Evolutionary conservation across 2,329 filamentous ascomycete species (phyloP).

Genomic region (Fusarium siculi): DNA sequence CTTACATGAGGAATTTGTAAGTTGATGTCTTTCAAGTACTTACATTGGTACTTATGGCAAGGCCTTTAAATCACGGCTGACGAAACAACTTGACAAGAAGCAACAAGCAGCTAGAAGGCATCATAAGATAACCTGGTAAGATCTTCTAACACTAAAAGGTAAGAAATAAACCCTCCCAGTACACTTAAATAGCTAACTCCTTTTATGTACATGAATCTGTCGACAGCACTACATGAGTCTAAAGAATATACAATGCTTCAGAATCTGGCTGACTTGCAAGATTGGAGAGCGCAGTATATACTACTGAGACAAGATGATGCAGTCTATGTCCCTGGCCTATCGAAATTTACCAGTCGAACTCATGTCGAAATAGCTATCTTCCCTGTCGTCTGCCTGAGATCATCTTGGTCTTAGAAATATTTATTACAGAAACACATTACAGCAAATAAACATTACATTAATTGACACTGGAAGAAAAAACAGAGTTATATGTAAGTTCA

Average conservation of each 20-base stretch:
- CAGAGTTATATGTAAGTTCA: background rate
- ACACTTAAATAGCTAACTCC: background rate
- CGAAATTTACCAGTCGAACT: background rate
- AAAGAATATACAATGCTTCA: background rate
- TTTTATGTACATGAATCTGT: background rate
- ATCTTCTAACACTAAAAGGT: rapidly evolving
- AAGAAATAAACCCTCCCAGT: rapidly evolving
- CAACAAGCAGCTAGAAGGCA: rapidly evolving
- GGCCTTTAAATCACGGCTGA: rapidly evolving
- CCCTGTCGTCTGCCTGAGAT: background rate
- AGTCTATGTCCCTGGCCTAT: background rate
- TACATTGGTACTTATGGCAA: background rate
- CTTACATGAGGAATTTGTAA: background rate
- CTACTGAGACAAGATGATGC: background rate
- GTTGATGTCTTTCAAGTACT: background rate
- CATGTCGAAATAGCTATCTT: too few relatives aligned
- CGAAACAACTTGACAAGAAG: background rate
- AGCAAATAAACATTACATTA: background rate
- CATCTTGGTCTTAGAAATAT: background rate
- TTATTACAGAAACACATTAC: background rate
- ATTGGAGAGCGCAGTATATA: background rate
- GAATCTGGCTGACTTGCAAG: background rate
- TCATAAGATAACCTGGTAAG: background rate
- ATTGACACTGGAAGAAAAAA: background rate
- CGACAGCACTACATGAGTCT: background rate